A percentile compares a stretch with the other conserved stretches of the same genome.
Conservation (phyloP, 352 stramenopile genomes). For the Phytopythium oedochilum region DNA sequence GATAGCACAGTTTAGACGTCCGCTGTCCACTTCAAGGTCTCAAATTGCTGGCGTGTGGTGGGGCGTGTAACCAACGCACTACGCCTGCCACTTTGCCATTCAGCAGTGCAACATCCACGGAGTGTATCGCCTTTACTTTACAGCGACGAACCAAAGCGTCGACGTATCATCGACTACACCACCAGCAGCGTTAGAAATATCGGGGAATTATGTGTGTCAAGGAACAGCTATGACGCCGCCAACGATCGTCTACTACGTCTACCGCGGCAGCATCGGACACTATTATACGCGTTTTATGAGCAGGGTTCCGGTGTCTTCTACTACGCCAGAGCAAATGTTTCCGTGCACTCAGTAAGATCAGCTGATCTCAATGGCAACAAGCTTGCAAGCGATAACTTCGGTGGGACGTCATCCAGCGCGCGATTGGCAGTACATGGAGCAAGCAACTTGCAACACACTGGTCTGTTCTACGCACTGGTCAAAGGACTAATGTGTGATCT, state of each 20-base stretch:
- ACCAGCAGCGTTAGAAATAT: too few relatives aligned
- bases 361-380: constrained; percentile 20
- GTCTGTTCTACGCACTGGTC: constrained; percentile 23
- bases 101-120: constrained; percentile 7
- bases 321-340: constrained; percentile 13
- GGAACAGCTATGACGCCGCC: background rate
- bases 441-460: constrained; percentile 19
- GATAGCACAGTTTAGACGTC: too few relatives aligned
- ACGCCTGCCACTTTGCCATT: constrained; percentile 20
- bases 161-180: too few relatives aligned
- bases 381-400: constrained; percentile 7
- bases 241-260: constrained; percentile 1
- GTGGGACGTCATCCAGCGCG: constrained; percentile 14
- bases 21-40: constrained; percentile 18
- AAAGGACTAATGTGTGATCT: constrained; percentile 29
- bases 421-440: constrained; percentile 19
- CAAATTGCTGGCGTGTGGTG: constrained; percentile 27
- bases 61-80: constrained; percentile 18
- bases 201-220: background rate
- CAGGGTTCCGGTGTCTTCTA: background rate
- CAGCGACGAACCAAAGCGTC: too few relatives aligned
- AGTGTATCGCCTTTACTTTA: background rate
- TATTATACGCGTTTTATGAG: constrained; percentile 4
- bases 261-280: constrained; percentile 3
- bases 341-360: constrained; percentile 16